Conservation (phyloP, 1,139 yeast species). For the Saccharomycopsis phalli region DNA sequence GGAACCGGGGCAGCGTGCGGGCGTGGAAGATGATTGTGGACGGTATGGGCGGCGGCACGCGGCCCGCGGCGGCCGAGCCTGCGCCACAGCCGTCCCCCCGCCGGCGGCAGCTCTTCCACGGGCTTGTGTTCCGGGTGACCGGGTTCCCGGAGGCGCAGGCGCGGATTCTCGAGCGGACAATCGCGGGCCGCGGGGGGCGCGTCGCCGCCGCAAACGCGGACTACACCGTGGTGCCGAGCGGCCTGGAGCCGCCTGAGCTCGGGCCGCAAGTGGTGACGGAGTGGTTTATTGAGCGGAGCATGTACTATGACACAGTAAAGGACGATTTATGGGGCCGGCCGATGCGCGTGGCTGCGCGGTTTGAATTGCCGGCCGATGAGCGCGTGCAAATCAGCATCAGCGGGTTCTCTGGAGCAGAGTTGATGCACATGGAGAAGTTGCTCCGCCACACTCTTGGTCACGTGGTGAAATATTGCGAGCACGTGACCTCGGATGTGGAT, state of each 20-base stretch:
- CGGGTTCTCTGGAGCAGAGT: slow-evolving; percentile 80
- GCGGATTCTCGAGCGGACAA: slow-evolving; percentile 5
- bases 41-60: not conserved
- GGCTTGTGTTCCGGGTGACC: slow-evolving; percentile 2
- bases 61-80: not conserved
- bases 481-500: slow-evolving; percentile 16
- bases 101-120: slow-evolving; percentile 10
- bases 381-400: slow-evolving; percentile 52
- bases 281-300: slow-evolving; percentile 77
- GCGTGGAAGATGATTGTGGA: slow-evolving; percentile 18
- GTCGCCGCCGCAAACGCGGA: not conserved
- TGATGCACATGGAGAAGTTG: slow-evolving; percentile 63
- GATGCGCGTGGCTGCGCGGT: slow-evolving; percentile 23
- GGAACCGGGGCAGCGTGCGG: slow-evolving; percentile 12
- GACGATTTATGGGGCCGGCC: slow-evolving; percentile 73
- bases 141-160: slow-evolving; percentile 11
- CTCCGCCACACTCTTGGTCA: slow-evolving; percentile 26
- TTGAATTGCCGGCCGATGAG: slow-evolving; percentile 20
- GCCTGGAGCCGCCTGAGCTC: not conserved
- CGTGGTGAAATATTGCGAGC: slow-evolving; percentile 21
- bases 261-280: slow-evolving; percentile 46
- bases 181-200: slow-evolving; percentile 16
- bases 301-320: slow-evolving; percentile 47
- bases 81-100: slow-evolving; percentile 1
- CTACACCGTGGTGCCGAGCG: slow-evolving; percentile 6